phyloP scores from a whole-genome alignment of 2,329 filamentous ascomycete species.

The Calonectria multiphialidica region DNA sequence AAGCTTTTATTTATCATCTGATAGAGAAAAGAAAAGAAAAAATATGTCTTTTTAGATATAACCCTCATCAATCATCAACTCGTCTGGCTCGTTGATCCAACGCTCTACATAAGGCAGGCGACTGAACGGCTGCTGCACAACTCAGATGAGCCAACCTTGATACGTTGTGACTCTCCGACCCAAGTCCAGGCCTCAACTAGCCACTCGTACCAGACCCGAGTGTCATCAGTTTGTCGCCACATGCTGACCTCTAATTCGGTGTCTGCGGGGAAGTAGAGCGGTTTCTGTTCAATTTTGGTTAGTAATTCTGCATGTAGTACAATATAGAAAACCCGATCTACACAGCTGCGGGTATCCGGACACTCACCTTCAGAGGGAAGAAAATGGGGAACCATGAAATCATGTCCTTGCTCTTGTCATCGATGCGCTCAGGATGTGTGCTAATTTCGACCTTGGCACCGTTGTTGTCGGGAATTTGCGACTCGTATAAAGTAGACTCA shows the following conservation, averaged over 20 bases:
- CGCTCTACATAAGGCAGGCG: constrained; percentile 77
- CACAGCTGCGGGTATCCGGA: not conserved
- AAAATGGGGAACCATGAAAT: constrained; percentile 99
- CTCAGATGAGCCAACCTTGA: constrained; percentile 76
- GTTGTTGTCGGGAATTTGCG: constrained; percentile 51
- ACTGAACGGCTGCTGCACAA: constrained; percentile 77
- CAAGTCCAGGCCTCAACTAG: constrained; percentile 86
- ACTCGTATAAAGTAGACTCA: constrained; percentile 90
- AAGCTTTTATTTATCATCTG: constrained; percentile 12
- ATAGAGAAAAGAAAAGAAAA: constrained; percentile 2
- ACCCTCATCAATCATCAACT: constrained; percentile 5
- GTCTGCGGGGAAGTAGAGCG: constrained; percentile 86
- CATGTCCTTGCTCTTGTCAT: constrained; percentile 95
- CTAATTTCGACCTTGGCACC: constrained; percentile 82
- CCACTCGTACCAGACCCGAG: constrained; percentile 99
- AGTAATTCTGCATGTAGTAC: not conserved
- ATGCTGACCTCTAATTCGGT: constrained; percentile 91
- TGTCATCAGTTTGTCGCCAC: constrained; percentile 95
- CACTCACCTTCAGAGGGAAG: constrained; percentile 89
- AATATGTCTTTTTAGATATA: not conserved
- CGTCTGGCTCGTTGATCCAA: not conserved
- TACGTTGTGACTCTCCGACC: constrained; percentile 68
- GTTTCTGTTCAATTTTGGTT: constrained; percentile 67
- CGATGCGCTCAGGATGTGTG: constrained; percentile 92
- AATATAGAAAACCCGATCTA: not conserved